phyloP scores from a whole-genome alignment of 768 basidiomycete species.

The Pulveroboletus sp. region DNA sequence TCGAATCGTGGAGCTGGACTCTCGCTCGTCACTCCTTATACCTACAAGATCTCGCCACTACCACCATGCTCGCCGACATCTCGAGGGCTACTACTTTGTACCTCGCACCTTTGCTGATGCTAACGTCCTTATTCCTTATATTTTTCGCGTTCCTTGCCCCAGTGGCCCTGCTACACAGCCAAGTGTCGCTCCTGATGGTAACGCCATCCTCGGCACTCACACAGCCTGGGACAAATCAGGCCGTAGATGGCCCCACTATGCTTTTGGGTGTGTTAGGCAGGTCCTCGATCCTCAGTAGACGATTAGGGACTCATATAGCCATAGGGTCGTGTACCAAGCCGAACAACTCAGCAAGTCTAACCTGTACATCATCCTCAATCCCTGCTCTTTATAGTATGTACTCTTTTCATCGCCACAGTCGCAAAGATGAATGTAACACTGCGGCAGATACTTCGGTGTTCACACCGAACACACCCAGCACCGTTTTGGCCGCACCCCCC shows the following conservation, averaged over 20 bases:
- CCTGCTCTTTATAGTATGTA: constrained; percentile 59
- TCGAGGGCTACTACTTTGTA: constrained; percentile 66
- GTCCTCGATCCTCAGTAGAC: constrained; percentile 7
- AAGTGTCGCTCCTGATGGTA: constrained; percentile 63
- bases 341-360: constrained; percentile 44
- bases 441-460: constrained; percentile 59
- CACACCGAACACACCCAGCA: constrained; percentile 49
- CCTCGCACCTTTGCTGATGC: constrained; percentile 59
- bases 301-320: background rate
- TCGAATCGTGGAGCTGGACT: constrained; percentile 19
- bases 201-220: constrained; percentile 48
- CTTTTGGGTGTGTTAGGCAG: constrained; percentile 66
- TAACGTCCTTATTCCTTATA: constrained; percentile 62
- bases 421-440: background rate
- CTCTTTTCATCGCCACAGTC: background rate
- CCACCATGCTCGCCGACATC: constrained; percentile 61
- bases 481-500: constrained; percentile 56
- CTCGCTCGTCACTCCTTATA: constrained; percentile 3
- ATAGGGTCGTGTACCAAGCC: constrained; percentile 64
- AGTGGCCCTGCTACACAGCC: constrained; percentile 49
- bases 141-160: constrained; percentile 71
- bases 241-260: constrained; percentile 62
- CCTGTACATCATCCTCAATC: constrained; percentile 52
- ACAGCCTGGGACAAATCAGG: constrained; percentile 27
- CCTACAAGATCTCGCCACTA: background rate